Evolutionary conservation across 352 stramenopile genomes (phyloP), one percentile per base, ranked within the genome.

Genomic region (Peronosclerospora sorghi): DNA sequence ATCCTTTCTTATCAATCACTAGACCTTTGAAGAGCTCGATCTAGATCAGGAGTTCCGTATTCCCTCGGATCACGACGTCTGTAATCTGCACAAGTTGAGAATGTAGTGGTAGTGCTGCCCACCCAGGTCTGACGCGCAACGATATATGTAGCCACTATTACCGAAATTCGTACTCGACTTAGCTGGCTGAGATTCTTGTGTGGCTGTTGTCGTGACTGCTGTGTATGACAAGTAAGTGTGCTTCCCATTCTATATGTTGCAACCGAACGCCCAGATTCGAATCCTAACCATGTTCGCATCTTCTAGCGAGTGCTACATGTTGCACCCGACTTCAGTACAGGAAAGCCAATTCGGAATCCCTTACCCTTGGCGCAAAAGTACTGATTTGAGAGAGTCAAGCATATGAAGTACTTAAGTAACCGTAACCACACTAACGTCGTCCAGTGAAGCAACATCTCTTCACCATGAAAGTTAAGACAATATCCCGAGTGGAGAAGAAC

Each of bases 391-490:
- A 26, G 3, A 26, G 21, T 26, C 3, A 26, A 26, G 4, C 21
- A n/a, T 82, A 64, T 29, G 77, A 73, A 32, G 72, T 68, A 34
- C 5, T 0, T 18, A 60, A 45, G 45, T 61, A 26, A 3, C 21
- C 4, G 21, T 26, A 26, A 26, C 6, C 21, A 26, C 21, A 26
- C 21, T 26, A 6, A 26, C 21, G 21, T 26, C 21, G 21, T 26
- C 21, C 21, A 26, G 21, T 26, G 21, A 26, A 26, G 21, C 3
- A 3, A 6, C 21, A 26, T 26, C 12, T 24, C 9, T 18, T 32
- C 36, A 15, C 20, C 15, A 99, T 99, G 96, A 99, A 98, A 79
- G 93, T 99, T 45, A 98, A 99, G 75, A 97, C 95, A 7, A 96
- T 99, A 42, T 97, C 87, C 46, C 86, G 96, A 43, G 82, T 95